Conservation (phyloP, 345 rosid species). For the Melastoma malabathricum region DNA sequence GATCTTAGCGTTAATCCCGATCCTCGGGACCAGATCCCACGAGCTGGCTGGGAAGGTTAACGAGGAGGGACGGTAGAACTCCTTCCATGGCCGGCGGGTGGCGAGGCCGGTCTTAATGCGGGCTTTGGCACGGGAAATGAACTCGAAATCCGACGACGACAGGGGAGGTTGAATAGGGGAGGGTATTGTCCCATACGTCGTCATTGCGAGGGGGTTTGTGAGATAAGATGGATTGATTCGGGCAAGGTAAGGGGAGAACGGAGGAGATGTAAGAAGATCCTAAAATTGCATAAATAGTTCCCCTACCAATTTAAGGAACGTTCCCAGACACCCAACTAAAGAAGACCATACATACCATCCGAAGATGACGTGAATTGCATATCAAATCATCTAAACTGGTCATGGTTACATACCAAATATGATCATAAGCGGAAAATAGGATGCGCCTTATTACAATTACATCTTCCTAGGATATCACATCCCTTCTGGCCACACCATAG, state of each 20-base stretch:
- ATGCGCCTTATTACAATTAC: no score
- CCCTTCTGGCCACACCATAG: no score
- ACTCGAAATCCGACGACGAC: slow-evolving; percentile 7
- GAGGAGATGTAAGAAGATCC: not conserved
- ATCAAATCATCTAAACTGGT: no score
- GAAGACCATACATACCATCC: no score
- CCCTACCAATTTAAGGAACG: no score
- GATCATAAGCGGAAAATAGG: no score
- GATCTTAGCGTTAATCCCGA: slow-evolving; percentile 19
- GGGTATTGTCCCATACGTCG: slow-evolving; percentile 13
- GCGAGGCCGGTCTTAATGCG: slow-evolving; percentile 25
- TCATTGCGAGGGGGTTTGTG: not conserved
- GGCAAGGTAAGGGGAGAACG: not conserved
- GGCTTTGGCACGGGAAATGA: slow-evolving; percentile 25
- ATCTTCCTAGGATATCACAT: no score
- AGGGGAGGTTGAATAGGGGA: slow-evolving; percentile 40
- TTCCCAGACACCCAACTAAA: no score
- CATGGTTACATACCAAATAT: no score
- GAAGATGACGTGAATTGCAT: no score
- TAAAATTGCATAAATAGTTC: no score
- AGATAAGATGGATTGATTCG: not conserved
- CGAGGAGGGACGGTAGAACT: slow-evolving; percentile 28
- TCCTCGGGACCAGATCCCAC: slow-evolving; percentile 17
- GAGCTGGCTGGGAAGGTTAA: slow-evolving; percentile 24
- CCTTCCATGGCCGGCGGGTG: slow-evolving; percentile 41